Percentiles rank a stretch among this genome's conserved stretches.
phyloP scores from a whole-genome alignment of 2,329 filamentous ascomycete species.

The Canariomyces notabilis region DNA sequence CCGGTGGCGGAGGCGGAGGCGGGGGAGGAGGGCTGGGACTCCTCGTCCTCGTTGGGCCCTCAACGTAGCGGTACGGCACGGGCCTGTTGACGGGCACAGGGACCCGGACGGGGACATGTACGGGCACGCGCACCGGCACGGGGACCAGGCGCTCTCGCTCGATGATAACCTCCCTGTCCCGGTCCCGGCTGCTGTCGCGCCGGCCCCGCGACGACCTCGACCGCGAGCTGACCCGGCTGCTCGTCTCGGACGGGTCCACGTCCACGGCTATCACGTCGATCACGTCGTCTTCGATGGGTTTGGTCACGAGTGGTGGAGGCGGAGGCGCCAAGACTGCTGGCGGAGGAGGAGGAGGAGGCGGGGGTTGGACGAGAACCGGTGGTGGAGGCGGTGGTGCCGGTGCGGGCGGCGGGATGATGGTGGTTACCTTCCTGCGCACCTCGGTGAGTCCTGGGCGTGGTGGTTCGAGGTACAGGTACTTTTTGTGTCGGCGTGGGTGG shows the following conservation, averaged over 20 bases:
- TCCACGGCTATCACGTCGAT: slow-evolving; percentile 42
- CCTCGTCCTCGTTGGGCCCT: slow-evolving; percentile 40
- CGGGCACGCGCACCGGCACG: slow-evolving; percentile 37
- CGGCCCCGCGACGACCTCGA: slow-evolving; percentile 21
- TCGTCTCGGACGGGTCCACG: slow-evolving; percentile 33
- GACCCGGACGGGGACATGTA: slow-evolving; percentile 24
- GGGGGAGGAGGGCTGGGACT: slow-evolving; percentile 24
- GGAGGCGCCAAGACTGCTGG: slow-evolving; percentile 20
- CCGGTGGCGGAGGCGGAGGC: slow-evolving; percentile 30
- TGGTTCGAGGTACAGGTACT: slow-evolving; percentile 38
- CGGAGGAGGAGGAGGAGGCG: slow-evolving; percentile 14
- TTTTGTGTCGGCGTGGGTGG: slow-evolving; percentile 30
- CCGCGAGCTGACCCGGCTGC: slow-evolving; percentile 23
- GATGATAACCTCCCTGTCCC: slow-evolving; percentile 45
- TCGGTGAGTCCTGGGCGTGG: slow-evolving; percentile 34
- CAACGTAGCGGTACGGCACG: slow-evolving; percentile 50
- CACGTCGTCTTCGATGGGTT: slow-evolving; percentile 23
- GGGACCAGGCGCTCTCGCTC: slow-evolving; percentile 43
- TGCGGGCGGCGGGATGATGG: slow-evolving; percentile 32
- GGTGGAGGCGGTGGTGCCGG: slow-evolving; percentile 23
- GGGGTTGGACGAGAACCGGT: slow-evolving; percentile 13
- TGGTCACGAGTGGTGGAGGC: slow-evolving; percentile 19
- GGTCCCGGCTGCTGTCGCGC: slow-evolving; percentile 17
- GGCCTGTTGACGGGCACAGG: slow-evolving; percentile 39
- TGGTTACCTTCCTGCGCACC: slow-evolving; percentile 35